These are phyloP conservation scores for Diplocarpon mali DNA, from an alignment of 2,329 filamentous ascomycete genomes.

Conservation along the genomic window DNA sequence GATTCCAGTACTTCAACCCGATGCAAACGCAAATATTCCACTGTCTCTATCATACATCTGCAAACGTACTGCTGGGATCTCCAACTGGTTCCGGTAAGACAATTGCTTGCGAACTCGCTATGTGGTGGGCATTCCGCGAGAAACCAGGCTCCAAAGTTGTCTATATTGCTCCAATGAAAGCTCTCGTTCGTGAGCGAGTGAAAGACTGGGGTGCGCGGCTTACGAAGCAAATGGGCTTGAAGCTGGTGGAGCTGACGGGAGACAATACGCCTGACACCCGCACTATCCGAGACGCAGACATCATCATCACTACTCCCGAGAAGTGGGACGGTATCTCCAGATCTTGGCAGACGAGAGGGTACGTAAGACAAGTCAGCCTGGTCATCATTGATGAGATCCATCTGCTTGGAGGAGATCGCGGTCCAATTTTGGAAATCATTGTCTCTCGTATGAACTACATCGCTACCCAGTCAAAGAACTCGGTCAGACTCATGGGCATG, in stretches of 20 bases:
- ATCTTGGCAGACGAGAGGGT: conserved; percentile 95
- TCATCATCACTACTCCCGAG: conserved; percentile 98
- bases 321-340: conserved; percentile 97
- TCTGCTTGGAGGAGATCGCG: conserved; percentile 88
- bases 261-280: conserved; percentile 97
- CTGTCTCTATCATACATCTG: conserved; percentile 81
- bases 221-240: conserved; percentile 71
- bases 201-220: conserved; percentile 86
- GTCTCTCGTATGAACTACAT: conserved; percentile 96
- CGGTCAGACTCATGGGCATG: conserved; percentile 92
- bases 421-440: conserved; percentile 96
- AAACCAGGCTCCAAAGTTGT: conserved; percentile 93
- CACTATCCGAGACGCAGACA: conserved; percentile 89
- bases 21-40: conserved; percentile 99
- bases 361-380: conserved; percentile 86
- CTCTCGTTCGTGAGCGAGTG: conserved; percentile 88
- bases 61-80: conserved; percentile 88
- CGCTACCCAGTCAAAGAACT: conserved; percentile 79
- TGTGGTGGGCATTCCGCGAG: conserved; percentile 99
- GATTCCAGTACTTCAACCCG: conserved; percentile 95
- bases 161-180: conserved; percentile 99
- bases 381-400: conserved; percentile 99
- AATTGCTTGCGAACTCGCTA: conserved; percentile 86
- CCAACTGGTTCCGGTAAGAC: conserved; percentile 98
- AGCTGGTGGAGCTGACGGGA: conserved; percentile 88